phyloP scores from a whole-genome alignment of 495 filamentous ascomycete genomes.

The Thozetella sp. region DNA sequence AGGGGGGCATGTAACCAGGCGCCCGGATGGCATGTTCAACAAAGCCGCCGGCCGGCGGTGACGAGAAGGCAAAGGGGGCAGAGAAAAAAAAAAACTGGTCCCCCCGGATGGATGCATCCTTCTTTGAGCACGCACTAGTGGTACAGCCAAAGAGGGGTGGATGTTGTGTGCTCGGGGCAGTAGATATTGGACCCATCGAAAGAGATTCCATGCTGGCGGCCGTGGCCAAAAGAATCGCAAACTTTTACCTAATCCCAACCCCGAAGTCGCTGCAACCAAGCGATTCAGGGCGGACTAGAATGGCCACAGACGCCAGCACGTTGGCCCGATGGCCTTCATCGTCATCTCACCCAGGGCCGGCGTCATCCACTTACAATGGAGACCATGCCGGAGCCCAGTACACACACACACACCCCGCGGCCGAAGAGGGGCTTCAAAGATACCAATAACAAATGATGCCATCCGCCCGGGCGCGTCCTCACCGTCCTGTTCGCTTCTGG shows the following conservation, averaged over 20 bases:
- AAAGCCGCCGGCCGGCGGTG: too few species aligned
- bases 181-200: too few species aligned
- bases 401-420: background rate
- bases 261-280: conserved; percentile 10
- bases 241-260: conserved; percentile 37
- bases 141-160: too few species aligned
- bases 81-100: too few species aligned
- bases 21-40: too few species aligned
- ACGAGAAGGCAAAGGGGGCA: too few species aligned
- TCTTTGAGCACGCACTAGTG: too few species aligned
- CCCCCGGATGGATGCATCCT: too few species aligned
- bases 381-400: background rate
- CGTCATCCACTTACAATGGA: background rate
- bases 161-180: too few species aligned
- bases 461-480: background rate
- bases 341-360: conserved; percentile 1
- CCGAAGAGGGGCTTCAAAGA: too few species aligned
- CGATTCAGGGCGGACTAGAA: conserved; percentile 1
- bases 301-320: conserved; percentile 11
- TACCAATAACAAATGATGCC: background rate
- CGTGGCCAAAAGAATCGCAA: conserved; percentile 25
- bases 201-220: background rate
- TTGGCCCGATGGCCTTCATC: conserved; percentile 5
- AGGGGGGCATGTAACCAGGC: too few species aligned
- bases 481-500: background rate